Conservation (phyloP, 257 asterid species). For the Przewalskia tangutica region DNA sequence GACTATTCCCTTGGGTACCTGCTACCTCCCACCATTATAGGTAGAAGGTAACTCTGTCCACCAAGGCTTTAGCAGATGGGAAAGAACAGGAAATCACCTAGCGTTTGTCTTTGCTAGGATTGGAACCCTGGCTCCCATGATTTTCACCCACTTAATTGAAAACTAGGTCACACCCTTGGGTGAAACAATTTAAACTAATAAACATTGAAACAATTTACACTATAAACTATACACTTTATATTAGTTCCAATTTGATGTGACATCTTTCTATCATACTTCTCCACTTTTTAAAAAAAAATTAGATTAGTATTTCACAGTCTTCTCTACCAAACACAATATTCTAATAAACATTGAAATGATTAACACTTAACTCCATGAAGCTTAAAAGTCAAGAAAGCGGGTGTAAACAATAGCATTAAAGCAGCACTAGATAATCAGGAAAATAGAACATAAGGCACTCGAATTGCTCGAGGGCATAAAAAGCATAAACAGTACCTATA, state of each 20-base stretch:
- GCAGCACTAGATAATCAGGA: not conserved
- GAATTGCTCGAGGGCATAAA: not conserved
- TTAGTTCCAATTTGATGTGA: not conserved
- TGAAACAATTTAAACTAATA: not conserved
- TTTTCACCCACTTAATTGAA: not conserved
- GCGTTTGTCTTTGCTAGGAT: not conserved
- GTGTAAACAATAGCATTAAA: not conserved
- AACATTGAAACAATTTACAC: not conserved
- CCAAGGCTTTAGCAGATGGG: not conserved
- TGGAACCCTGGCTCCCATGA: not conserved
- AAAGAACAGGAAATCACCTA: not conserved
- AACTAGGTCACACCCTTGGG: not conserved
- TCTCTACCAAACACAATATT: not conserved
- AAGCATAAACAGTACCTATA: constrained; percentile 49
- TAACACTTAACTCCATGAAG: not conserved
- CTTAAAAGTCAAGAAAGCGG: not conserved
- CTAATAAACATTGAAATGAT: not conserved
- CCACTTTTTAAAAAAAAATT: not conserved
- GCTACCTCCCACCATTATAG: not conserved
- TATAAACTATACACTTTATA: not conserved
- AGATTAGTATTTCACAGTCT: not conserved
- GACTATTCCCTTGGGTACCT: not conserved
- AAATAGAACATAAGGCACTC: not conserved
- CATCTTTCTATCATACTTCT: not conserved
- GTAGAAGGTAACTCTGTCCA: not conserved